A percentile compares a stretch with the other conserved stretches of the same genome.
These are phyloP conservation scores for Aspergillus panamensis DNA, from an alignment of 495 filamentous ascomycete genomes.

Conservation along the genomic window DNA sequence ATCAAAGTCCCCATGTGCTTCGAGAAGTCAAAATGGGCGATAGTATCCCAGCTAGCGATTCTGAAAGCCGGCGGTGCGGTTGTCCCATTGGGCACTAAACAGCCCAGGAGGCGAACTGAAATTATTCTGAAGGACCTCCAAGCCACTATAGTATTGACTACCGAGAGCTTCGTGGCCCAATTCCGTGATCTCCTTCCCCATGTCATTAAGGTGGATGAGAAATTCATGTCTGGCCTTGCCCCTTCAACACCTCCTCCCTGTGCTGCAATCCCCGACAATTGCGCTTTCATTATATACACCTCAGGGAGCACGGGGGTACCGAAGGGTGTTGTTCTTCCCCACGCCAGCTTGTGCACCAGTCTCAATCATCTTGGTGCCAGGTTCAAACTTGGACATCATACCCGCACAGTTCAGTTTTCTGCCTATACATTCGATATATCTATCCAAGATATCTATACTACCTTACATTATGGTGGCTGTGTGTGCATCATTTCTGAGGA, in stretches of 20 bases:
- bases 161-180: constrained; percentile 6
- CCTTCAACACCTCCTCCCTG: not conserved
- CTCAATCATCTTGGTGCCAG: constrained; percentile 17
- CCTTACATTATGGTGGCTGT: constrained; percentile 52
- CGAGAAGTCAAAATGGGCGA: constrained; percentile 25
- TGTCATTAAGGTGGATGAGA: constrained; percentile 3
- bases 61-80: constrained; percentile 38
- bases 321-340: constrained; percentile 35
- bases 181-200: not conserved
- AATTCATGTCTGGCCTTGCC: not conserved
- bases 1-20: constrained; percentile 28
- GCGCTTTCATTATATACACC: constrained; percentile 32
- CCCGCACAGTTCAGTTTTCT: constrained; percentile 29
- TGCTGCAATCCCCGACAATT: constrained; percentile 5
- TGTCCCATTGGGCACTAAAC: constrained; percentile 46
- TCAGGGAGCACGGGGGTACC: constrained; percentile 38
- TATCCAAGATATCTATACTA: constrained; percentile 56
- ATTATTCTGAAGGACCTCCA: constrained; percentile 42
- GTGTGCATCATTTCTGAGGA: constrained; percentile 53
- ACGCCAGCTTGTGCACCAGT: constrained; percentile 20
- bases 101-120: constrained; percentile 39
- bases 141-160: constrained; percentile 28
- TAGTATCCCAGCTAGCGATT: constrained; percentile 26
- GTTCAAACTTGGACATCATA: constrained; percentile 19
- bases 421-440: constrained; percentile 36